A percentile compares a stretch with the other conserved stretches of the same genome.
Conservation (phyloP, 1,284 basidiomycete genomes). For the Leccinum colubrinum region DNA sequence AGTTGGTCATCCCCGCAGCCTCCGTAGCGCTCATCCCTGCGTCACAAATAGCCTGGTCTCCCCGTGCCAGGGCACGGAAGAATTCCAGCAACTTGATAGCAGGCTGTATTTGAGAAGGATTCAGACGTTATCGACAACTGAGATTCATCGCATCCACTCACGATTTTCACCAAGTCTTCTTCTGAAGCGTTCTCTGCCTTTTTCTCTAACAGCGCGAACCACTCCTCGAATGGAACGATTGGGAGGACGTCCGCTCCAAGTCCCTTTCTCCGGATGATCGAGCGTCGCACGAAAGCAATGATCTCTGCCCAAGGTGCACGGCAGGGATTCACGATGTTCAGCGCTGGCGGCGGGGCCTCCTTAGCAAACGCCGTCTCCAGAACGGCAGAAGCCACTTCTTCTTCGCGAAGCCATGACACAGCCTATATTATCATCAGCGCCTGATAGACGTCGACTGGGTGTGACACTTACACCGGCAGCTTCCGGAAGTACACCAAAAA, state of each 20-base stretch:
- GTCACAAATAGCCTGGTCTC: neutral
- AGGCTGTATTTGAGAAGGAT: neutral
- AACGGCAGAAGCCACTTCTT: conserved; percentile 17
- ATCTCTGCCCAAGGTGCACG: neutral
- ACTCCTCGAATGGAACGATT: neutral
- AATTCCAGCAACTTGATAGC: neutral
- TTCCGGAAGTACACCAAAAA: conserved; percentile 22
- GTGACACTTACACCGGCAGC: conserved; percentile 18
- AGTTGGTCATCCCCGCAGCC: neutral
- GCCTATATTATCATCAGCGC: conserved; percentile 4
- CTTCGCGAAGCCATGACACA: conserved; percentile 21
- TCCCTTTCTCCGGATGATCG: neutral
- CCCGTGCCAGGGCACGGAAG: neutral
- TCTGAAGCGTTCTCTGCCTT: neutral
- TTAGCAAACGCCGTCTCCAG: neutral
- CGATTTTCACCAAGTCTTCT: neutral
- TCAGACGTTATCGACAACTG: neutral
- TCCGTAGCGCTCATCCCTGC: neutral
- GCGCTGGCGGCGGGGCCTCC: neutral
- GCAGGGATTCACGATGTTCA: neutral
- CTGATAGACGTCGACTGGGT: neutral
- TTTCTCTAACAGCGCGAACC: neutral
- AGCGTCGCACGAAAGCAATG: neutral
- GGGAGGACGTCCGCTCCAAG: neutral
- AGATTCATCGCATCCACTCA: neutral